These are phyloP conservation scores for Orbilia ellipsospora DNA, from an alignment of 2,329 filamentous ascomycete genomes.

Conservation along the genomic window DNA sequence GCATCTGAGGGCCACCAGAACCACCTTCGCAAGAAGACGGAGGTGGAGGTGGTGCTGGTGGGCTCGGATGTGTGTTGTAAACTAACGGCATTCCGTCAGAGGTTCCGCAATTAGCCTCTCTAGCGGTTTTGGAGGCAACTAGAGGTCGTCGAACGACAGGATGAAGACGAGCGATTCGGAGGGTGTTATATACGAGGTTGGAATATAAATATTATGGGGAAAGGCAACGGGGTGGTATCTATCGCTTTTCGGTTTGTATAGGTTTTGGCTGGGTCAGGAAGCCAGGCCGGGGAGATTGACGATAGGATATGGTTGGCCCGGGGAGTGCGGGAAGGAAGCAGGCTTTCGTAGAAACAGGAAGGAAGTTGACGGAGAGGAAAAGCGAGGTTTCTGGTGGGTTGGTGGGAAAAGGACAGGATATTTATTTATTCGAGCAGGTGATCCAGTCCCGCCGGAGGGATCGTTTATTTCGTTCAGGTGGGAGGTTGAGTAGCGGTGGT, in stretches of 20 bases:
- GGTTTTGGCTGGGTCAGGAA: constrained; percentile 2
- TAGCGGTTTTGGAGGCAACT: constrained; percentile 51
- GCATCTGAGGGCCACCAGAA: constrained; percentile 36
- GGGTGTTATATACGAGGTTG: constrained; percentile 16
- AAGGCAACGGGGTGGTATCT: not conserved
- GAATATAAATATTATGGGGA: not conserved
- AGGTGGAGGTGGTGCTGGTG: constrained; percentile 32
- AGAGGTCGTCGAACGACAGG: constrained; percentile 13
- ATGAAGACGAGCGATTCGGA: constrained; percentile 18
- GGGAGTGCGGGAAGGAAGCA: constrained; percentile 8
- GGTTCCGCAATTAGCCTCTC: constrained; percentile 54
- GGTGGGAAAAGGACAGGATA: constrained; percentile 12
- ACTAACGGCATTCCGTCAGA: constrained; percentile 55
- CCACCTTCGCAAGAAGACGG: constrained; percentile 28
- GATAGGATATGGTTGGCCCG: constrained; percentile 5
- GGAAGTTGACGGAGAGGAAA: constrained; percentile 3
- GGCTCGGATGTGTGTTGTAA: constrained; percentile 54
- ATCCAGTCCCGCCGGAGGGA: constrained; percentile 31
- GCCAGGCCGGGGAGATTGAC: not conserved
- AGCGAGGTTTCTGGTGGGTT: constrained; percentile 1
- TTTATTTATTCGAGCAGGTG: constrained; percentile 26
- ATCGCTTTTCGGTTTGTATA: not conserved
- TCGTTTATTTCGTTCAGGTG: constrained; percentile 19
- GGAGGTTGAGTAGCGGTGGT: too few species aligned
- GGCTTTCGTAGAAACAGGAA: not conserved